These are phyloP conservation scores for Tuber borchii DNA, from an alignment of 495 filamentous ascomycete species.

Conservation along the genomic window DNA sequence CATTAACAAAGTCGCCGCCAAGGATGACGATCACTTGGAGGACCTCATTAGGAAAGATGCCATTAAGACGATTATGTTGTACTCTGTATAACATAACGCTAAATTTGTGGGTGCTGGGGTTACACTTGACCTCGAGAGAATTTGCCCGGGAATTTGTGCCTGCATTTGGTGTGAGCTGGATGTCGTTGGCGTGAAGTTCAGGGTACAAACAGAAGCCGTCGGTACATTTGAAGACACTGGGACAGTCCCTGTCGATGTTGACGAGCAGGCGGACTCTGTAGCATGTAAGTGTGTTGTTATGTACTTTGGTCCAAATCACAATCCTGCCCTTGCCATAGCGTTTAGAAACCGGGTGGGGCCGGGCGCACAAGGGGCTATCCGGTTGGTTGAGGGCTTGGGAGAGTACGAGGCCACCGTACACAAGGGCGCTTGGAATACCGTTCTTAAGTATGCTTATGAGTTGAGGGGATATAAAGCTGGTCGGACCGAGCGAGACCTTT, in stretches of 20 bases:
- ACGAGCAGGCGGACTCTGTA: slow-evolving; percentile 83
- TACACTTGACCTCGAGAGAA: slow-evolving; percentile 48
- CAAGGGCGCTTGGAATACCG: too few species aligned
- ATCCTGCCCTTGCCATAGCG: slow-evolving; percentile 66
- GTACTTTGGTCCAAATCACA: slow-evolving; percentile 69
- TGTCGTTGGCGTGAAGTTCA: slow-evolving; percentile 61
- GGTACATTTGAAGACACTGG: slow-evolving; percentile 13
- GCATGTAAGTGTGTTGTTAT: slow-evolving; percentile 72
- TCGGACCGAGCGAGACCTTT: neutral
- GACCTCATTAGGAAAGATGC: slow-evolving; percentile 53
- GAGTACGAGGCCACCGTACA: too few species aligned
- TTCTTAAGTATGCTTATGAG: too few species aligned
- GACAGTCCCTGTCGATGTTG: slow-evolving; percentile 50
- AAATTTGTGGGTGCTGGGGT: too few species aligned
- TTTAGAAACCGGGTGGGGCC: slow-evolving; percentile 68
- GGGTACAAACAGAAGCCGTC: slow-evolving; percentile 37
- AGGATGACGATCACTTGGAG: slow-evolving; percentile 37
- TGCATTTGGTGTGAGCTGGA: slow-evolving; percentile 74
- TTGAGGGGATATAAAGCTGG: slow-evolving; percentile 50
- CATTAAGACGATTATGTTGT: slow-evolving; percentile 50
- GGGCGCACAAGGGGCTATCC: slow-evolving; percentile 50
- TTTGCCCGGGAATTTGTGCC: slow-evolving; percentile 58
- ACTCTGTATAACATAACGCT: slow-evolving; percentile 57
- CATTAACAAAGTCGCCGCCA: slow-evolving; percentile 51
- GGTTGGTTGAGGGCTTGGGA: too few species aligned